phyloP scores from a whole-genome alignment of 2,329 filamentous ascomycete species.

The Arthroderma sp. region DNA sequence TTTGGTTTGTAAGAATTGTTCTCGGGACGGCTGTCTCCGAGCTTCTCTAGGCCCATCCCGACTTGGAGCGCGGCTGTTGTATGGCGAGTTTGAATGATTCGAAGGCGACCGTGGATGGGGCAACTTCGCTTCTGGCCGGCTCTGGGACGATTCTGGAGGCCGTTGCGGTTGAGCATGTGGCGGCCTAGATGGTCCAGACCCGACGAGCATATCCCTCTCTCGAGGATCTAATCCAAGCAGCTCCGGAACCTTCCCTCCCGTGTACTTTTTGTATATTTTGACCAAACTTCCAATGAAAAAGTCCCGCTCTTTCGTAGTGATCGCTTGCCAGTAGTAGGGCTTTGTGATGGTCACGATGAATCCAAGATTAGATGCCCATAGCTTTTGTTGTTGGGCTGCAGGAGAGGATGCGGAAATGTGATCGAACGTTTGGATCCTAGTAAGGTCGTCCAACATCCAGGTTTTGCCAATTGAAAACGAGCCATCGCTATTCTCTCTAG shows the following conservation, averaged over 20 bases:
- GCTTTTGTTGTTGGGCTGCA: constrained; percentile 47
- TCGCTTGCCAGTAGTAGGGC: constrained; percentile 93
- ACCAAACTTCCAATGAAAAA: constrained; percentile 95
- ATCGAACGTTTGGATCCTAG: constrained; percentile 69
- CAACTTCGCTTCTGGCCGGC: constrained; percentile 14
- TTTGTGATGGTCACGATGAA: constrained; percentile 85
- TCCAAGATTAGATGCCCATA: constrained; percentile 72
- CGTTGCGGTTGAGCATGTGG: constrained; percentile 10
- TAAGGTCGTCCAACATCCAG: constrained; percentile 88
- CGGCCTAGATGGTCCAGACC: constrained; percentile 23
- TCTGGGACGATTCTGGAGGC: constrained; percentile 14
- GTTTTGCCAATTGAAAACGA: constrained; percentile 97
- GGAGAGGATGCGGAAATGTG: constrained; percentile 44
- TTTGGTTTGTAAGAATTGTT: constrained; percentile 23
- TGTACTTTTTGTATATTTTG: constrained; percentile 96
- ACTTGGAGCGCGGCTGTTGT: constrained; percentile 22
- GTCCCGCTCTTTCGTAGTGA: constrained; percentile 90
- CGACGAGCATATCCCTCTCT: constrained; percentile 64
- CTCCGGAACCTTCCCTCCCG: constrained; percentile 66
- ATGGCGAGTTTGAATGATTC: constrained; percentile 19
- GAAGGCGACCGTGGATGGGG: constrained; percentile 18
- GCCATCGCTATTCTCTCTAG: constrained; percentile 85
- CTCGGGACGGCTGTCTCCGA: constrained; percentile 23
- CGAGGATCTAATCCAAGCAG: constrained; percentile 69
- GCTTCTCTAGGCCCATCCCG: constrained; percentile 23